Evolutionary conservation across 495 filamentous ascomycete species (phyloP), one percentile per base, ranked within the genome.

Genomic region (Bathelium albidoporum): DNA sequence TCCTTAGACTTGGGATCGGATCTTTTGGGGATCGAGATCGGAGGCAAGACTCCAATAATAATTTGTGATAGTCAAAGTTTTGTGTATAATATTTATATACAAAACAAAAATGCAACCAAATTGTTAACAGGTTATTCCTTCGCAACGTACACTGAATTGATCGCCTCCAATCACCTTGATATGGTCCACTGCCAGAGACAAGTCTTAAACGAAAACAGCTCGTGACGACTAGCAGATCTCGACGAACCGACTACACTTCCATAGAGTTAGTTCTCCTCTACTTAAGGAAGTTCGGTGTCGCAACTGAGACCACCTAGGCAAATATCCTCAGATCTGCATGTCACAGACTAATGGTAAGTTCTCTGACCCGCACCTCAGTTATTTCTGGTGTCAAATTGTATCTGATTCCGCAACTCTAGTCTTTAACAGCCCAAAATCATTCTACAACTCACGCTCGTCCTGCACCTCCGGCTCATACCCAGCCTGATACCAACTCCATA

Each of bases 401-500:
- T 14, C 5, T 39, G 34, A 14, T 39, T 39, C 14, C 34, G 14
- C n/a, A n/a, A n/a, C n/a, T n/a, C n/a, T 41, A 41, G 7, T 16
- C 7, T 41, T 41, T 41, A 16, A 41, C 36, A n/a, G 36, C 16
- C 36, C 36, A 49, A 1, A 49, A 49, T 49, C 16, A 10, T 20
- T 1, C 22, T 20, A 49, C 4, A 55, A 24, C 49, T 55, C 49
- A 26, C 20, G 4, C 49, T 55, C 2, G 2, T 55, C 49, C 20
- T 62, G 4, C 36, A 18, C 5, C 16, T 44, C 28, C 10, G 60
- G 60, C 43, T 7, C 0, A 63, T 63, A 45, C 2, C 61, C 61
- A 41, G 62, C 41, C 62, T 76, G 73, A 65, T 72, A 73, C 73
- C 73, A 76, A 62, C 71, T 86, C 87, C 87, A 91, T 68, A 90